Conservation (phyloP, 805 yeast genomes). For the Myxozyma neglecta region DNA sequence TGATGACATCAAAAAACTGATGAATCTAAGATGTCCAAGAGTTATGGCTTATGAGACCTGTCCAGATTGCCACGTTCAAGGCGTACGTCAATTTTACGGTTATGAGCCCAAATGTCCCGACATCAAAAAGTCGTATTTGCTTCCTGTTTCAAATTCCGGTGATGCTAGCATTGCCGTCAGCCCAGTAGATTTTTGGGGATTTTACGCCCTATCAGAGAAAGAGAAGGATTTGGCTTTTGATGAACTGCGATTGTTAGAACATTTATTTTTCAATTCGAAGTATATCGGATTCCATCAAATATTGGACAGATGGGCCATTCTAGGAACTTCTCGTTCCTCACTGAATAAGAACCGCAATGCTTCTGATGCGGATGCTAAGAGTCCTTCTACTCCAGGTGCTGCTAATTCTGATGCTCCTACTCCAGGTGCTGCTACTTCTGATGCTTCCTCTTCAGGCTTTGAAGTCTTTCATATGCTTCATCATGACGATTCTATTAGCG, state of each 20-base stretch:
- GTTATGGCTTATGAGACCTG: background rate
- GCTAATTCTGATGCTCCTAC: background rate
- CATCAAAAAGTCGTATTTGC: too few relatives aligned
- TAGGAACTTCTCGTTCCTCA: background rate
- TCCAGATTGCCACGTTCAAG: constrained; percentile 6
- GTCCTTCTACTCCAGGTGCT: background rate
- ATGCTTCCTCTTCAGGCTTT: too few relatives aligned
- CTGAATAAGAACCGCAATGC: too few relatives aligned
- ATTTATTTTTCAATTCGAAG: background rate
- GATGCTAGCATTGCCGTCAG: too few relatives aligned
- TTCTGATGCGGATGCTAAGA: background rate
- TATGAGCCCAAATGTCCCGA: too few relatives aligned
- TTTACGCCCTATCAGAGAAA: background rate
- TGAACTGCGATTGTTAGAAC: background rate
- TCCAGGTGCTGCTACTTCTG: background rate
- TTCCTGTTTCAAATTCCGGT: too few relatives aligned
- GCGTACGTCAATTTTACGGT: too few relatives aligned
- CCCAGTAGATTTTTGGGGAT: background rate
- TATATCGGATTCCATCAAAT: background rate
- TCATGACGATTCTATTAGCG: background rate
- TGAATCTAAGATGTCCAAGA: constrained; percentile 1
- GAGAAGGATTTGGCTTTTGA: background rate
- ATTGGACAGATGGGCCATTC: constrained; percentile 10
- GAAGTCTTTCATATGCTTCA: constrained; percentile 1
- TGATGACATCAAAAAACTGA: background rate